These are phyloP conservation scores for Colletotrichum kahawae DNA, from an alignment of 2,329 filamentous ascomycete species.

Conservation along the genomic window DNA sequence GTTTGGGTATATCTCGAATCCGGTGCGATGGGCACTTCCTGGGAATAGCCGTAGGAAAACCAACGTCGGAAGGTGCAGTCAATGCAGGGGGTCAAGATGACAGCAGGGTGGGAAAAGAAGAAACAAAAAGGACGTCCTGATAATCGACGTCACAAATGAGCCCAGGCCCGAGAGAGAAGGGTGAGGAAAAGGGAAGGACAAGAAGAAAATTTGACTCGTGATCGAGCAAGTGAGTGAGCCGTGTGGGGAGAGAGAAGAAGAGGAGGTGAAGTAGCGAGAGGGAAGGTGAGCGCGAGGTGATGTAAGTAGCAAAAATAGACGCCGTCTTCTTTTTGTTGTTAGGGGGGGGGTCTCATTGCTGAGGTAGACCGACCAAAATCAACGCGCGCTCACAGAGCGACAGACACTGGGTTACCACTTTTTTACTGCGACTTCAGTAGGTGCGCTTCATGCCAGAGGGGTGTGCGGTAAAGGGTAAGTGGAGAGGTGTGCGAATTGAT, in stretches of 20 bases:
- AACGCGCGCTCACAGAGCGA: neutral
- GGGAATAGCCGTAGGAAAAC: neutral
- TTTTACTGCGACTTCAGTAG: neutral
- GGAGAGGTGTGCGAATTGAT: neutral
- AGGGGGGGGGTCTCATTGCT: neutral
- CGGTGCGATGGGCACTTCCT: slow-evolving; percentile 5
- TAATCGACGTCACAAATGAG: neutral
- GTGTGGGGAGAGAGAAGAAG: neutral
- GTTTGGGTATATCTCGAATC: slow-evolving; percentile 9
- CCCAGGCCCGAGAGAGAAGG: neutral
- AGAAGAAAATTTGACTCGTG: slow-evolving; percentile 10
- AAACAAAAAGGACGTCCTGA: neutral
- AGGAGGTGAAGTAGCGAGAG: neutral
- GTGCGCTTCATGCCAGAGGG: neutral
- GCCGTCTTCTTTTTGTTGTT: neutral
- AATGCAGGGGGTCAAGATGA: slow-evolving; percentile 4
- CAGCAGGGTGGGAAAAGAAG: neutral
- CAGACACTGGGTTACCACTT: neutral
- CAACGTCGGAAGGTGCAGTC: slow-evolving; percentile 4
- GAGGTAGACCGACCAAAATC: neutral
- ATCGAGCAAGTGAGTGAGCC: neutral
- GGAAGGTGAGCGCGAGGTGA: neutral
- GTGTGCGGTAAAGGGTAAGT: neutral
- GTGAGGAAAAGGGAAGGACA: neutral
- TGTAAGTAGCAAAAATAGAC: neutral